Evolutionary conservation across 2,329 filamentous ascomycete genomes (phyloP).

Genomic region (Boeremia exigua): DNA sequence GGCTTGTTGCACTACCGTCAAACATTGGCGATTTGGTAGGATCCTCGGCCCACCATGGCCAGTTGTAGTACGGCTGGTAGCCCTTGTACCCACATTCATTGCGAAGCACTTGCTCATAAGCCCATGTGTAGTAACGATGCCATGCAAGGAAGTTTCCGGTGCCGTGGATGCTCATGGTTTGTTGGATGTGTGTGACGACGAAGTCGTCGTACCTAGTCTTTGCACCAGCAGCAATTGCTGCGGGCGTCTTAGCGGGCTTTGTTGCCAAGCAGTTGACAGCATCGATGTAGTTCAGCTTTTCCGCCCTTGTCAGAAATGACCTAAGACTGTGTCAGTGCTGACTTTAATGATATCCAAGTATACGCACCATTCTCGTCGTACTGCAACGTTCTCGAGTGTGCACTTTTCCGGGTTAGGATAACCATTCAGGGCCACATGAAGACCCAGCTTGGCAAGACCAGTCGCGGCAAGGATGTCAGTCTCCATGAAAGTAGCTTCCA

Average conservation of each 20-base stretch:
- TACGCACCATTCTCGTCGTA: conserved; percentile 54
- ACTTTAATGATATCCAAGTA: background rate
- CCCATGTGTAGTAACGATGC: conserved; percentile 24
- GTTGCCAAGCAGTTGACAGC: conserved; percentile 40
- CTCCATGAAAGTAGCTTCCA: conserved; percentile 16
- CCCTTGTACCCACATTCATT: conserved; percentile 28
- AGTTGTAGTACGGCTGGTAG: conserved; percentile 30
- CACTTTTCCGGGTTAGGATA: conserved; percentile 38
- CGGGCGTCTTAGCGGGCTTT: conserved; percentile 34
- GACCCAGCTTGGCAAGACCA: conserved; percentile 43
- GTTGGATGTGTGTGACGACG: conserved; percentile 41
- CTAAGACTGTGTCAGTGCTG: conserved; percentile 8
- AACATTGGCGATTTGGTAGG: conserved; percentile 36
- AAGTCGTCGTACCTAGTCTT: conserved; percentile 43
- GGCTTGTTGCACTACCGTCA: conserved; percentile 36
- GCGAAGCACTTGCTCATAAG: conserved; percentile 25
- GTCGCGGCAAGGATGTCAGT: conserved; percentile 45
- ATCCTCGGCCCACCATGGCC: conserved; percentile 22
- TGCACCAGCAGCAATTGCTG: conserved; percentile 31
- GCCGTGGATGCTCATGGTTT: conserved; percentile 38
- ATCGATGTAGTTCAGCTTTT: conserved; percentile 37
- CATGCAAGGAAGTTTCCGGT: conserved; percentile 31
- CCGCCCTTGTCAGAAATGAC: conserved; percentile 22
- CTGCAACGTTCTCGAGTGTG: conserved; percentile 46
- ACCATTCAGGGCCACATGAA: conserved; percentile 32